Conservation (phyloP, 768 basidiomycete species). For the Amylocystis lapponica region DNA sequence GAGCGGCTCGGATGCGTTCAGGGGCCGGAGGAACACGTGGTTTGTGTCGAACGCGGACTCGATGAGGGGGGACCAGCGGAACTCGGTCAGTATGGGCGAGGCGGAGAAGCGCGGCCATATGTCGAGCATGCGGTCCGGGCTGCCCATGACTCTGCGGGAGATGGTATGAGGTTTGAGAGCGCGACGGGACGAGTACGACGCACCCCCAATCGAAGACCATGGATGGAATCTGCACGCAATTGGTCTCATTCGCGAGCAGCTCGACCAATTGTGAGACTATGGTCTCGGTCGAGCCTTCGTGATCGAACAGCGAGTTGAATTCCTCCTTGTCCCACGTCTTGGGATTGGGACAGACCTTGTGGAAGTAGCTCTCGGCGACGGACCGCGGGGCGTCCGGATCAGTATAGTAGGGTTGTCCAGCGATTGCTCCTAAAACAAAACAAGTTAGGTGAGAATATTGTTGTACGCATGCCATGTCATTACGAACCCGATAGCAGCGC, state of each 20-base stretch:
- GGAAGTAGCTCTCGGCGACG: slow-evolving; percentile 32
- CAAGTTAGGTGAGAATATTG: no score
- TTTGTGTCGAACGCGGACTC: slow-evolving; percentile 29
- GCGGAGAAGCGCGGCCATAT: slow-evolving; percentile 37
- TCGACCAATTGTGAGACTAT: slow-evolving; percentile 35
- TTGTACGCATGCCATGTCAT: no score
- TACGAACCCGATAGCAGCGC: slow-evolving; percentile 45
- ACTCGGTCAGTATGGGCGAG: slow-evolving; percentile 46
- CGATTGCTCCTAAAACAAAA: slow-evolving; percentile 39
- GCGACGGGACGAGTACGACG: background rate
- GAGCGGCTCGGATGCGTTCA: background rate
- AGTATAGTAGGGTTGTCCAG: slow-evolving; percentile 32
- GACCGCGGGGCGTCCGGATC: slow-evolving; percentile 29
- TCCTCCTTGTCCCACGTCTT: slow-evolving; percentile 34
- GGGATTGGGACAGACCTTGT: slow-evolving; percentile 33
- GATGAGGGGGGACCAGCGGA: slow-evolving; percentile 51
- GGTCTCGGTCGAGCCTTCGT: no score
- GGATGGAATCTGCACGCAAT: slow-evolving; percentile 12
- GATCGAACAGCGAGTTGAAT: slow-evolving; percentile 26
- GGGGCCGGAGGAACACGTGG: slow-evolving; percentile 11
- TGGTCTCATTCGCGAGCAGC: slow-evolving; percentile 11
- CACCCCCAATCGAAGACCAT: no score
- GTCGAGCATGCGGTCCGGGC: slow-evolving; percentile 13
- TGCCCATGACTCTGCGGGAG: slow-evolving; percentile 30
- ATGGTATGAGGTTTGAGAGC: background rate